These are phyloP conservation scores for Waltergamsia citrina DNA, from an alignment of 2,329 filamentous ascomycete species.

Conservation along the genomic window DNA sequence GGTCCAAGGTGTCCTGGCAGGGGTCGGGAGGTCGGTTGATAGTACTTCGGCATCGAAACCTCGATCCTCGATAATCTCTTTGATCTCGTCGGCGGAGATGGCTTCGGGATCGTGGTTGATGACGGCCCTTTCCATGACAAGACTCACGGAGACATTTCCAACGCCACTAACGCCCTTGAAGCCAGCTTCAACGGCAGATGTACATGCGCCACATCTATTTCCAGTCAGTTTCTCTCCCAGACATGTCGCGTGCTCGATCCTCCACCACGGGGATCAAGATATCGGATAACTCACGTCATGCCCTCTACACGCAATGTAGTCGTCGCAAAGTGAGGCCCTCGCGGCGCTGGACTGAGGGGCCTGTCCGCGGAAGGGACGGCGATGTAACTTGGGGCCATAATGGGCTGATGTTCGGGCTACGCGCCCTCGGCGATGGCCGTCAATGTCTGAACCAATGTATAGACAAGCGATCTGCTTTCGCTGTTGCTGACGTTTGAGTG, in stretches of 20 bases:
- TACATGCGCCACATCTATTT: constrained; percentile 84
- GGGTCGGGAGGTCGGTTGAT: constrained; percentile 63
- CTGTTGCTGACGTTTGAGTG: too few species aligned
- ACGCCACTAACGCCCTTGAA: constrained; percentile 77
- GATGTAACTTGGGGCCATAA: constrained; percentile 43
- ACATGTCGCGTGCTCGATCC: not conserved
- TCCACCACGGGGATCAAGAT: too few species aligned
- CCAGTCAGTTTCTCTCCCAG: too few species aligned
- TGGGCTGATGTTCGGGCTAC: too few species aligned
- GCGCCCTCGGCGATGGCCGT: too few species aligned
- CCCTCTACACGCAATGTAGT: constrained; percentile 87
- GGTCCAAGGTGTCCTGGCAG: constrained; percentile 21
- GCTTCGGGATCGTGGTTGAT: constrained; percentile 75
- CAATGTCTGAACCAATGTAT: too few species aligned
- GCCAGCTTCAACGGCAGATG: constrained; percentile 86
- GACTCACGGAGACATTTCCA: constrained; percentile 78
- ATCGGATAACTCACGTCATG: constrained; percentile 53
- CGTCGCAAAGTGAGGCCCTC: constrained; percentile 64
- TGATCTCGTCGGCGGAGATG: constrained; percentile 65
- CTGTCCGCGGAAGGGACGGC: constrained; percentile 32
- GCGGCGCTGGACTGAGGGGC: constrained; percentile 1
- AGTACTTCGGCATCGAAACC: constrained; percentile 88
- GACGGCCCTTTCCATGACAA: constrained; percentile 94
- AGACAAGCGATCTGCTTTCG: too few species aligned
- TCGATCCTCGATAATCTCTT: constrained; percentile 81